Base-by-base conservation (phyloP, 306 rosid species). In the Cyamopsis tetragonoloba region DNA sequence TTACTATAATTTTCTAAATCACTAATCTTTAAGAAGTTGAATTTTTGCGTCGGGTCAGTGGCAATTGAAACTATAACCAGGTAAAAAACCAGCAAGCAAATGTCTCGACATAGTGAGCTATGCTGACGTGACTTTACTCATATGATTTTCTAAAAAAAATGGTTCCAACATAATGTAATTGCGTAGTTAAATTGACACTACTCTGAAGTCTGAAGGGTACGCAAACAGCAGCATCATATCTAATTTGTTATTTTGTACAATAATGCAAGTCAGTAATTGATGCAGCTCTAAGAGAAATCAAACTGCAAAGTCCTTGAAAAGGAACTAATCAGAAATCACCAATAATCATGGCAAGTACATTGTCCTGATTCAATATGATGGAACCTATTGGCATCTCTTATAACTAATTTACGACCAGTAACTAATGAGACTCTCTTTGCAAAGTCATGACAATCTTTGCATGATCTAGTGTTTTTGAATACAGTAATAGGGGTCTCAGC, bases 391-490 rank as follows among this genome's bases (percentile, higher is more conserved):
- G 86, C 82, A 66, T 84, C 87, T 75, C 84, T 77, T 0, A 87
- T 66, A 20, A 84, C 15, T 38, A 84, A 58, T 75, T 66, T 72
- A 20, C 82, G 79, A 48, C 81, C 74, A 1, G 87, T 82, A 59
- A 73, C 65, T 63, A 7, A 2, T 14, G 89, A 87, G 10, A 81
- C 89, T 41, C 70, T 59, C 50, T 87, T 87, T 12, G 87, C 89
- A 66, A 84, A 87, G 32, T 84, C 89, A 75, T 84, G 92, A 65
- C 84, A 84, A 34, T 77, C 92, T 68, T 61, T 77, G 73, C 87
- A 87, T 15, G 89, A 79, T 58, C 86, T 28, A 11, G 78, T 72
- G 73, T 82, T 84, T 75, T 87, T 87, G 58, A 74, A 84, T 62
- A 84, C 66, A 69, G 64, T 22, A 53, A 87, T 61, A 49, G 85